Evolutionary conservation across 495 filamentous ascomycete species (phyloP), one percentile per base, ranked within the genome.

Genomic region (Hypoxylon lienhwacheense): DNA sequence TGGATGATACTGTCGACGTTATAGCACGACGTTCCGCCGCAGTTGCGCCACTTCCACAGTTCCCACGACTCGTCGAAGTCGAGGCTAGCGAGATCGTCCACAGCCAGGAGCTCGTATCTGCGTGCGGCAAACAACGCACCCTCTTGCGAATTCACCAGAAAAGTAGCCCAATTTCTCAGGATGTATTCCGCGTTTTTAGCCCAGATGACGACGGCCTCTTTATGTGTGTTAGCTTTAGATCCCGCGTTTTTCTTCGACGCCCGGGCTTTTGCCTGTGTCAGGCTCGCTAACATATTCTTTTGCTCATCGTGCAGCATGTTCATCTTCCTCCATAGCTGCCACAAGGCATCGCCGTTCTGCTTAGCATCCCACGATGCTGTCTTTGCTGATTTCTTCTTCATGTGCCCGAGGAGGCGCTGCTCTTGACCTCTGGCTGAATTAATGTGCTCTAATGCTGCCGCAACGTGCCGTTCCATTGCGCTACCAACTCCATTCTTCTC

Each of bases 1-100:
- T 7, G 0, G 7, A 22, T 10, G 4, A 8, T 7, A 7, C 24
- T 26, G 10, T n/a, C 31, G 4, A 5, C 34, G 17, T 45, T 29
- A 24, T 33, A 64, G 22, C 61, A 64, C 11, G 45, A 43, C 3
- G 61, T 60, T 0, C 42, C 55, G 19, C 55, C 61, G 24, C 61
- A 64, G 28, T 64, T 59, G 1, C 55, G 40, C 1, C n/a, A 1
- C 46, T 53, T 59, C 61, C 61, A 60, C 35, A 10, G 15, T 4
- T 45, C 24, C 61, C 61, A 64, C 15, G 37, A 55, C 2, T 7
- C 12, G 2, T 46, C 25, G 20, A 36, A 21, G 12, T 45, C 53
- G 22, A 28, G 6, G 0, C 2, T 7, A 17, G 10, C 5, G 10
- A 35, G 1, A 8, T 40, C 20, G 0, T 31, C 11, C 10, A 11